phyloP scores from a whole-genome alignment of 1,284 basidiomycete species.

The Cerioporus squamosus region DNA sequence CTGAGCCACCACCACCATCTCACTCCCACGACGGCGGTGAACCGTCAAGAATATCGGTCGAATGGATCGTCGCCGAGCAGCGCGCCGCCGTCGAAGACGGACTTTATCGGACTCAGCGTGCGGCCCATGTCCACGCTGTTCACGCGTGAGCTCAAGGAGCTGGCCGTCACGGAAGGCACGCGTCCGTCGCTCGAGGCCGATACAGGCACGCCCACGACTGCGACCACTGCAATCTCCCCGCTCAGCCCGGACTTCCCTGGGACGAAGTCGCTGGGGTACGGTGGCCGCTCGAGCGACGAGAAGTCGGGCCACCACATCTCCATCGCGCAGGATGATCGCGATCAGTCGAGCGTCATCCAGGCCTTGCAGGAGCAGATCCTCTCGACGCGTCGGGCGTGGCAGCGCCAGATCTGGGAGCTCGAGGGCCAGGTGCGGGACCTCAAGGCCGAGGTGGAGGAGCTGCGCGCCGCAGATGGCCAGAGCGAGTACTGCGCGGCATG shows the following conservation, averaged over 20 bases:
- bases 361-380: constrained; percentile 66
- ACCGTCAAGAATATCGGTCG: constrained; percentile 13
- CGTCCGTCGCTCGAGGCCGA: constrained; percentile 47
- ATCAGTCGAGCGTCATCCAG: constrained; percentile 50
- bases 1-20: constrained; percentile 23
- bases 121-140: constrained; percentile 80
- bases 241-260: constrained; percentile 49
- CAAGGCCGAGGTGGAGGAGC: constrained; percentile 64
- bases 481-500: constrained; percentile 61
- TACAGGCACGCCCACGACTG: constrained; percentile 50
- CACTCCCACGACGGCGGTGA: constrained; percentile 26
- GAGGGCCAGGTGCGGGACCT: constrained; percentile 75
- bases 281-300: constrained; percentile 37
- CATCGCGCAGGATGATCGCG: constrained; percentile 42
- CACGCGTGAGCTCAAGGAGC: constrained; percentile 68
- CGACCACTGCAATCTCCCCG: constrained; percentile 47
- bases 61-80: constrained; percentile 47
- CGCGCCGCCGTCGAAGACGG: constrained; percentile 63
- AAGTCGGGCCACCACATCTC: constrained; percentile 34
- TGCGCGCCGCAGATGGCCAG: constrained; percentile 45
- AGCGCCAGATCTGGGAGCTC: constrained; percentile 73
- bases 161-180: constrained; percentile 43
- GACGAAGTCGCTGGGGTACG: constrained; percentile 24
- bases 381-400: constrained; percentile 64
- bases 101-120: constrained; percentile 69